Base-by-base conservation (phyloP, 805 yeast species). In the Debaryomyces tyrocola region DNA sequence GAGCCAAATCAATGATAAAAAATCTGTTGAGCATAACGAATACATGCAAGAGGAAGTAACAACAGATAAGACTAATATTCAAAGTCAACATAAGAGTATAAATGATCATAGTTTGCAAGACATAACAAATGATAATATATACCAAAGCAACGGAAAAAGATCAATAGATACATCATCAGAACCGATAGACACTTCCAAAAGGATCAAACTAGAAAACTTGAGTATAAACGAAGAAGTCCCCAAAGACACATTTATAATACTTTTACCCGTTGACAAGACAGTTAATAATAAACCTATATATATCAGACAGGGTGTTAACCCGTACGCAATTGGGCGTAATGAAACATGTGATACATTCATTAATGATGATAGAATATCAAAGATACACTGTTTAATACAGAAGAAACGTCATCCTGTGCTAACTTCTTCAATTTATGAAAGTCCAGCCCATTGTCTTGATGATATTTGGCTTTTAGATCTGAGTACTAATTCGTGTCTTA, bases 401-500 rank as follows among this genome's bases (percentile, higher is more conserved):
- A 81, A 81, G 56, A 78, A 82, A 48, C 72, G 90, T 47, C 89
- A 85, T 58, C 83, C 83, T 0, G 77, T 81, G 3, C 53, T 57
- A 7, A 69, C 73, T 27, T 73, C 82, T 28, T 61, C 68, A 6
- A 74, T 84, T 4, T 80, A 70, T 58, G 89, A 84, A 54, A 80
- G 86, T 8, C 90, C 91, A 0, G 90, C 90, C 0, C 85, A 80
- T 64, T 84, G 85, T 47, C 66, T 83, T 6, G 87, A 84, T 46
- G 90, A 84, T 58, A 73, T 87, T 12, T 90, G 96, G 95, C 68
- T 91, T 27, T 66, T 87, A 40, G 96, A 90, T 54, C 79, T 74
- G 50, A 85, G 94, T 46, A 81, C 95, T 0, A 91, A 90, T 63
- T 85, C 88, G 2, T 87, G 96, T 59, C 80, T 73, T 55, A 77